Evolutionary conservation across 179 eudicot genomes (phyloP).

Genomic region (Gypsophila paniculata): DNA sequence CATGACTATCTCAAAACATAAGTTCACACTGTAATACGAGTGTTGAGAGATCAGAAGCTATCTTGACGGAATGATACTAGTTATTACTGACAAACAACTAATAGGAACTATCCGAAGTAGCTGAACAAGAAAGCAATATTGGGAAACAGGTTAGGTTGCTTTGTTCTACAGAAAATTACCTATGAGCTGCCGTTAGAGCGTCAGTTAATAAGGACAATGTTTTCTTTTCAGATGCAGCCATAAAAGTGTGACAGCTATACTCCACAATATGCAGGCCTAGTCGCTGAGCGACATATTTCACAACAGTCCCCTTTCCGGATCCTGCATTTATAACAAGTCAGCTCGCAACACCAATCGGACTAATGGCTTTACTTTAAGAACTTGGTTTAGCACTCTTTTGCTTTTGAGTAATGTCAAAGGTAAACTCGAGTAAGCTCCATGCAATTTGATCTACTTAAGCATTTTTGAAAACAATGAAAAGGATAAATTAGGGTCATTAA

Average conservation of each 20-base stretch:
- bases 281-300: slow-evolving; percentile 66
- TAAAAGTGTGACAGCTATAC: slow-evolving; percentile 64
- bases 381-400: background rate
- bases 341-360: slow-evolving; percentile 17
- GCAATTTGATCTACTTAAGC: background rate
- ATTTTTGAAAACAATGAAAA: slow-evolving; percentile 1
- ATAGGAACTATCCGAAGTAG: slow-evolving; percentile 1
- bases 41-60: background rate
- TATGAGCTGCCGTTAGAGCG: slow-evolving; percentile 71
- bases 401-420: slow-evolving; percentile 7
- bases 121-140: slow-evolving; percentile 3
- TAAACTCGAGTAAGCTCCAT: background rate
- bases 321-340: slow-evolving; percentile 49
- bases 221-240: slow-evolving; percentile 72
- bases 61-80: background rate
- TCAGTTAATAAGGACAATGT: slow-evolving; percentile 56
- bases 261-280: slow-evolving; percentile 92
- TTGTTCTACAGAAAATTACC: slow-evolving; percentile 38
- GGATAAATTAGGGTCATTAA: background rate
- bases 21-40: background rate
- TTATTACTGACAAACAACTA: background rate
- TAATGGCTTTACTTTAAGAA: background rate
- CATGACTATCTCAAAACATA: background rate
- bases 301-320: slow-evolving; percentile 85
- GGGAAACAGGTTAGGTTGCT: slow-evolving; percentile 10